phyloP scores from a whole-genome alignment of 805 yeast species.

The Pachysolen tannophilus region DNA sequence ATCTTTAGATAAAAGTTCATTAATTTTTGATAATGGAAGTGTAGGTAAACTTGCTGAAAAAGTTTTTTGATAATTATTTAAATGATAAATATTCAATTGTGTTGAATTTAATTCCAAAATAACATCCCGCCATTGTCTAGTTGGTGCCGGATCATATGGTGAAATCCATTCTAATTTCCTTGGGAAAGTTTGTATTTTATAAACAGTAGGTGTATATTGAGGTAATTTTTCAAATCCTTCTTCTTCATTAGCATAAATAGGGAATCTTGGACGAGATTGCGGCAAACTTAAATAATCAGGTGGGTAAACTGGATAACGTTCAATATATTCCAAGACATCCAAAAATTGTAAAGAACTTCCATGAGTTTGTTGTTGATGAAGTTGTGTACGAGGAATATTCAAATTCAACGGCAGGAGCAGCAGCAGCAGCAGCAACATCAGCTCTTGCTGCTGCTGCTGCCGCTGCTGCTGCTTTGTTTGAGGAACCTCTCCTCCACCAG shows the following conservation, averaged over 20 bases:
- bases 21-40: slow-evolving; percentile 18
- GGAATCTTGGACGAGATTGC: slow-evolving; percentile 26
- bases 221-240: slow-evolving; percentile 47
- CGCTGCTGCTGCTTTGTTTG: too few species aligned
- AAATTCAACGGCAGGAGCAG: not conserved
- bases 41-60: slow-evolving; percentile 5
- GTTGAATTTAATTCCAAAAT: slow-evolving; percentile 80
- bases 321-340: slow-evolving; percentile 22
- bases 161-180: slow-evolving; percentile 71
- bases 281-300: slow-evolving; percentile 27
- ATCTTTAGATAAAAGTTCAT: too few species aligned
- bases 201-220: slow-evolving; percentile 54
- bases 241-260: slow-evolving; percentile 20
- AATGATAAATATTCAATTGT: slow-evolving; percentile 62
- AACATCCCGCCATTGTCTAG: slow-evolving; percentile 63
- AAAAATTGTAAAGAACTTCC: too few species aligned
- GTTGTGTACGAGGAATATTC: not conserved
- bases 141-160: slow-evolving; percentile 64
- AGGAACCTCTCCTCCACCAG: too few species aligned
- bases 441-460: too few species aligned
- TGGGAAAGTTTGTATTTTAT: slow-evolving; percentile 45
- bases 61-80: slow-evolving; percentile 19
- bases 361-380: not conserved
- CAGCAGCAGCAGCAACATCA: too few species aligned
- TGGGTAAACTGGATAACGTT: slow-evolving; percentile 31